phyloP scores from a whole-genome alignment of 2,329 filamentous ascomycete species.

The Tolypocladium tropicale region DNA sequence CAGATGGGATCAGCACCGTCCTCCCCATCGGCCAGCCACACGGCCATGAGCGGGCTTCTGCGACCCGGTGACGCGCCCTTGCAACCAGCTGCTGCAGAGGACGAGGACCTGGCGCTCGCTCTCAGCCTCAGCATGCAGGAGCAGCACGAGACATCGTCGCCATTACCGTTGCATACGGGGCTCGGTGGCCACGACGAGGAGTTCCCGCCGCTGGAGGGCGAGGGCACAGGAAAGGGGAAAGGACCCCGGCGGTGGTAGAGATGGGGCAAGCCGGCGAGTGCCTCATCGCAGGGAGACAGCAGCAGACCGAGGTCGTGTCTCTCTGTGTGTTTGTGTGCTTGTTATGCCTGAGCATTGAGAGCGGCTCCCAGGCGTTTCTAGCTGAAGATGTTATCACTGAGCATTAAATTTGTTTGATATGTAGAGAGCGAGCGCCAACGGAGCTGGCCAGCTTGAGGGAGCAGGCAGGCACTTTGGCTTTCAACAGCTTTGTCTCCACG shows the following conservation, averaged over 20 bases:
- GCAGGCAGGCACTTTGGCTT: too few species aligned
- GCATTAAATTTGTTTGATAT: not conserved
- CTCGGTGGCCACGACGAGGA: constrained; percentile 18
- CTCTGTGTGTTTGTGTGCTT: not conserved
- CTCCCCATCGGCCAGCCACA: constrained; percentile 26
- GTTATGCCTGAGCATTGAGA: not conserved
- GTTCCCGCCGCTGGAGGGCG: constrained; percentile 28
- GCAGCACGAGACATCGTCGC: constrained; percentile 24
- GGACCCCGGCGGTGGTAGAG: constrained; percentile 17
- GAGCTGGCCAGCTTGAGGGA: too few species aligned
- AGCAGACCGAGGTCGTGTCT: not conserved
- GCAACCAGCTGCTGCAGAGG: constrained; percentile 16
- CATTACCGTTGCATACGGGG: constrained; percentile 3
- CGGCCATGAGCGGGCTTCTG: constrained; percentile 18
- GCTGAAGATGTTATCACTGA: too few species aligned
- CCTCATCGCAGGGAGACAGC: not conserved
- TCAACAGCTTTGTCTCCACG: not conserved
- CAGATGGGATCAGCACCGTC: constrained; percentile 17
- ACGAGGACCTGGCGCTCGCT: constrained; percentile 51
- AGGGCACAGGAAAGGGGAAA: constrained; percentile 35
- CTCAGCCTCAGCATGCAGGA: constrained; percentile 50
- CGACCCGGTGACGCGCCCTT: constrained; percentile 6
- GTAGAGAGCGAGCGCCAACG: not conserved
- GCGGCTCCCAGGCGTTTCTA: not conserved
- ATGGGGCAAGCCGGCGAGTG: too few species aligned